Evolutionary conservation across 108 stramenopile genomes (phyloP).

Genomic region (Licmophora abbreviata): DNA sequence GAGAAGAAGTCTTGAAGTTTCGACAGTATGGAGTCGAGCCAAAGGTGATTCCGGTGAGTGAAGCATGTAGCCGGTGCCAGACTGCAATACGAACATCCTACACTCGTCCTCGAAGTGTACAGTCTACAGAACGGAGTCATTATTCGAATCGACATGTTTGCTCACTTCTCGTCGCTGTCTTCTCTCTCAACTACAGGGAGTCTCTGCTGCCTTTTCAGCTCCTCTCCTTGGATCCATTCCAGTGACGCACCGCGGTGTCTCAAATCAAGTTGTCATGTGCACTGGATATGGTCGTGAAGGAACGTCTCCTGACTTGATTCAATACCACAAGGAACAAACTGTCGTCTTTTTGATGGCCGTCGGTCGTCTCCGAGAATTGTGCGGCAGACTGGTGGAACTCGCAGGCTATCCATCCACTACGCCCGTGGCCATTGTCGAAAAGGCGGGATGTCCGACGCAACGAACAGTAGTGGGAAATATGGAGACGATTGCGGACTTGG

Average conservation of each 20-base stretch:
- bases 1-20: conserved; percentile 92
- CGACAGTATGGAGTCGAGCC: conserved; percentile 79
- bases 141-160: too few species aligned
- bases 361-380: conserved; percentile 60
- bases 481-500: conserved; percentile 72
- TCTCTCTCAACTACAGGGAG: conserved; percentile 46
- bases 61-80: too few species aligned
- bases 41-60: conserved; percentile 64
- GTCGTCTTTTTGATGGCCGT: conserved; percentile 89
- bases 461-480: conserved; percentile 73
- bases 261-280: conserved; percentile 92
- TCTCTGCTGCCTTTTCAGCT: conserved; percentile 91
- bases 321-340: conserved; percentile 72
- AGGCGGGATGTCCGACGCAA: conserved; percentile 78
- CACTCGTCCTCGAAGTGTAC: background rate
- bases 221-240: conserved; percentile 92
- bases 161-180: too few species aligned
- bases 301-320: conserved; percentile 75
- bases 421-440: conserved; percentile 79
- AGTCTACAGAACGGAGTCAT: too few species aligned
- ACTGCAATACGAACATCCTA: too few species aligned
- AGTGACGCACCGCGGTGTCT: conserved; percentile 92
- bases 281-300: conserved; percentile 83
- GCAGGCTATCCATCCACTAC: conserved; percentile 69
- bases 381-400: conserved; percentile 35